phyloP scores from a whole-genome alignment of 1,284 basidiomycete genomes.

The Leccinum subatratum region DNA sequence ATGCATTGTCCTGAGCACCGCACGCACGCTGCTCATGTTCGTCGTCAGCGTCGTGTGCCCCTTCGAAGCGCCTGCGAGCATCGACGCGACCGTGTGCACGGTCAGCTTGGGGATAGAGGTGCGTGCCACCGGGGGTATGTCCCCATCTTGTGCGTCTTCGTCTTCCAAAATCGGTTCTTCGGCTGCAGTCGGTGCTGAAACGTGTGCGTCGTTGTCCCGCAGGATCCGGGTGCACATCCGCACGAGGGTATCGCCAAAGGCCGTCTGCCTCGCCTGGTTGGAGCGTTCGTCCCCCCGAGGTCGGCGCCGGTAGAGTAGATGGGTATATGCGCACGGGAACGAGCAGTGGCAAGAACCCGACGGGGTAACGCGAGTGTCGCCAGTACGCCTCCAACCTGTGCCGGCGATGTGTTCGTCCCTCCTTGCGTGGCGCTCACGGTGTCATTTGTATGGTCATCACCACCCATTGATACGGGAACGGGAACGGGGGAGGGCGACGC shows the following conservation, averaged over 20 bases:
- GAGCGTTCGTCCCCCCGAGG: not conserved
- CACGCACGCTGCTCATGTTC: slow-evolving; percentile 71
- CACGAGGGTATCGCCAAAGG: slow-evolving; percentile 45
- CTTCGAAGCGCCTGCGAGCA: slow-evolving; percentile 61
- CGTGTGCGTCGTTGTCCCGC: slow-evolving; percentile 36
- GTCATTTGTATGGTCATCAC: not conserved
- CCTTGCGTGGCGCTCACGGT: not conserved
- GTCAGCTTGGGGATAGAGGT: slow-evolving; percentile 46
- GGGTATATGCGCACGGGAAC: slow-evolving; percentile 53
- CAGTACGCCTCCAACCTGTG: slow-evolving; percentile 41
- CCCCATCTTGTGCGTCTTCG: slow-evolving; percentile 3
- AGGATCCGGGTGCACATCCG: slow-evolving; percentile 52
- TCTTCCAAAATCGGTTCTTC: not conserved
- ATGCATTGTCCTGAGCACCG: slow-evolving; percentile 53
- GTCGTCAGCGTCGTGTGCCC: slow-evolving; percentile 72
- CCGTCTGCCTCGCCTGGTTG: not conserved
- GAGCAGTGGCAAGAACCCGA: slow-evolving; percentile 42
- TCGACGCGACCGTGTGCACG: slow-evolving; percentile 43
- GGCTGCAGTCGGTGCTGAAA: slow-evolving; percentile 11
- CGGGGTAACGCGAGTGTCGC: slow-evolving; percentile 56
- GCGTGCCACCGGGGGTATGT: slow-evolving; percentile 22
- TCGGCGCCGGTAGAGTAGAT: slow-evolving; percentile 16
- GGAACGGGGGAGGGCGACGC: not conserved
- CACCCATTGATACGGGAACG: not conserved
- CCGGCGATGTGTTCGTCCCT: not conserved